These are phyloP conservation scores for Mucor ambiguus DNA, from an alignment of 371 early-diverging fungal genomes.

Conservation along the genomic window DNA sequence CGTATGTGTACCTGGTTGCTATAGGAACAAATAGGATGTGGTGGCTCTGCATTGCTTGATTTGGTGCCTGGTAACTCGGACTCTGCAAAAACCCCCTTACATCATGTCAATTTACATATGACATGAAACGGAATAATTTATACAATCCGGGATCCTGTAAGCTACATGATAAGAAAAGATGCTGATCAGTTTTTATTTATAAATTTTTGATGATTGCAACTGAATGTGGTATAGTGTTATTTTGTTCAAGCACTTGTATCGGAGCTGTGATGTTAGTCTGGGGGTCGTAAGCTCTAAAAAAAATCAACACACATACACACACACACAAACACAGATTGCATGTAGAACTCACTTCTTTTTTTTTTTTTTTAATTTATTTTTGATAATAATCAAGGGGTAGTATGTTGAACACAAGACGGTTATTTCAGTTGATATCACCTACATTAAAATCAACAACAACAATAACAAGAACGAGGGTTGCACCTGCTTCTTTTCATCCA, in stretches of 20 bases:
- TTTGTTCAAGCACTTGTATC: background rate
- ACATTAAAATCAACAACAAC: conserved; percentile 7
- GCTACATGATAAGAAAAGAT: background rate
- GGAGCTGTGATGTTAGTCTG: background rate
- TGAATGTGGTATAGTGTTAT: background rate
- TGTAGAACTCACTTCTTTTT: background rate
- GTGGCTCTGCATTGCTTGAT: background rate
- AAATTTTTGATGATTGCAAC: background rate
- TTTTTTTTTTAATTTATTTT: background rate
- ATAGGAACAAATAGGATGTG: background rate
- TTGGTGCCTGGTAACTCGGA: background rate
- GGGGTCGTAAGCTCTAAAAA: background rate
- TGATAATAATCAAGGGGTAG: conserved; percentile 17
- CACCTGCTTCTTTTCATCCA: background rate
- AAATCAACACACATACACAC: background rate
- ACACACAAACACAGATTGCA: background rate
- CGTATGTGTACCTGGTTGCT: background rate
- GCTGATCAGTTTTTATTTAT: conserved; percentile 1
- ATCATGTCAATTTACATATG: conserved; percentile 6
- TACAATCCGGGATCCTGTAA: background rate
- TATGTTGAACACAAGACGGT: conserved; percentile 18
- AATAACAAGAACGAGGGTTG: conserved; percentile 6
- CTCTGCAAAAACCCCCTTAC: background rate
- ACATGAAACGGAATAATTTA: conserved; percentile 2
- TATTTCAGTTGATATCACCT: conserved; percentile 9